Evolutionary conservation across 805 yeast species (phyloP), one percentile per base, ranked within the genome.

Genomic region (Myxozyma mucilagina): DNA sequence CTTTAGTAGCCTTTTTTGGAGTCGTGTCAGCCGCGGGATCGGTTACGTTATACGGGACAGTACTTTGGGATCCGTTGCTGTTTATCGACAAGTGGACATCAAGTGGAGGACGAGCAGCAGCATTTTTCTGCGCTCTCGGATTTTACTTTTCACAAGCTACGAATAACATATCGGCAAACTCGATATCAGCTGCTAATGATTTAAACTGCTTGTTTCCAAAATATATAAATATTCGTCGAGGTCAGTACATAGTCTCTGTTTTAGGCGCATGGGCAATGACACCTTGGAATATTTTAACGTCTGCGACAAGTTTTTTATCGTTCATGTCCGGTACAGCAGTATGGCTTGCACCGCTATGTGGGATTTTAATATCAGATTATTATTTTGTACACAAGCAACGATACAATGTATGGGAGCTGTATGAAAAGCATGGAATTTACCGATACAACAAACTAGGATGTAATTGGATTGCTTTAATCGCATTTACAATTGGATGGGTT

Each of bases 331-430:
- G 96, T 0, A 90, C 89, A 71, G 80, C 96, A 0, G 90, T 89
- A 13, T 89, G 90, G 79, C 76, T 90, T 56, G 86, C 91, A 10
- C 82, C 94, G 29, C 87, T 90, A 71, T 90, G 93, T 6, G 96
- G 96, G 67, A 87, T 86, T 38, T 80, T 85, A 51, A 79, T 81
- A 61, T 50, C 60, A 14, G 69, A 67, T 43, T 64, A 48, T 49
- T 64, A 52, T 49, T 24, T 60, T 69, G 82, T 91, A 31, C 83
- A 93, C 74, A 84, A 90, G 70, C 96, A 96, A 43, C 79, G 79
- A 70, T 70, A 90, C 65, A 77, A 80, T 57, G 73, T 89, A 41
- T 78, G 79, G 59, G 92, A 89, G 68, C 76, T 91, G 65, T 91
- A 68, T 31, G 68, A 66, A 74, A 69, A 69, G 72, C 9, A 69